These are phyloP conservation scores for Aspergillus fumigatiaffinis DNA, from an alignment of 2,329 filamentous ascomycete genomes.

Conservation along the genomic window DNA sequence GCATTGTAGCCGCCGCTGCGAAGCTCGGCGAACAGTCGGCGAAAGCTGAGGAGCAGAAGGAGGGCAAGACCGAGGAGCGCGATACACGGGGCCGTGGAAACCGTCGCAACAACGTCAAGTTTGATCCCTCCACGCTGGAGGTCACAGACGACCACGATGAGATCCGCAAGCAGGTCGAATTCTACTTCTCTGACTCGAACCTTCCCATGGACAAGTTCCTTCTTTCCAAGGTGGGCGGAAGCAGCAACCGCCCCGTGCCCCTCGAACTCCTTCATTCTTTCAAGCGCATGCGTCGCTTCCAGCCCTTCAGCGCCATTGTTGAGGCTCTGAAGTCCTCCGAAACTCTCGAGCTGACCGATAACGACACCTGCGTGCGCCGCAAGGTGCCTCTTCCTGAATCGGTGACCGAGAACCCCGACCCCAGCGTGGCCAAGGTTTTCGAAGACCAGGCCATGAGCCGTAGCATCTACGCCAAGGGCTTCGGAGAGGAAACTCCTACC, in stretches of 20 bases:
- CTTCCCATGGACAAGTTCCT: constrained; percentile 85
- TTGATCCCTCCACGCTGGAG: constrained; percentile 62
- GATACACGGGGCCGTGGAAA: constrained; percentile 24
- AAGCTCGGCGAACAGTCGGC: constrained; percentile 37
- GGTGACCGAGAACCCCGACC: constrained; percentile 52
- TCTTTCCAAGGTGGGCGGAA: constrained; percentile 71
- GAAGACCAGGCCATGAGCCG: constrained; percentile 65
- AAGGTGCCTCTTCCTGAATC: constrained; percentile 63
- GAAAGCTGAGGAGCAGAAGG: constrained; percentile 31
- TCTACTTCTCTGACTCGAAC: constrained; percentile 93
- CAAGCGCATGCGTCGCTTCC: constrained; percentile 94
- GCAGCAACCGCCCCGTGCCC: constrained; percentile 68
- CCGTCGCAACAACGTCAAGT: constrained; percentile 61
- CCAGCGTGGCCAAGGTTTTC: constrained; percentile 51
- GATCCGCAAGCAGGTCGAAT: constrained; percentile 91
- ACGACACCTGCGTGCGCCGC: constrained; percentile 69
- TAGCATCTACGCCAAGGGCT: constrained; percentile 90
- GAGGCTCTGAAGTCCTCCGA: constrained; percentile 75
- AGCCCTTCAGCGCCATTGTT: constrained; percentile 79
- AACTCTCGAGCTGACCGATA: constrained; percentile 68
- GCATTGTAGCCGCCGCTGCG: constrained; percentile 35
- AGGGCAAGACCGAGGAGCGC: constrained; percentile 16
- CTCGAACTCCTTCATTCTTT: constrained; percentile 78
- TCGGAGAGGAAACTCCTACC: constrained; percentile 75
- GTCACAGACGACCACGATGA: constrained; percentile 72